Percentiles rank a stretch among this genome's conserved stretches.
Conservation (phyloP, 768 basidiomycete genomes). For the Lentinula edodes region DNA sequence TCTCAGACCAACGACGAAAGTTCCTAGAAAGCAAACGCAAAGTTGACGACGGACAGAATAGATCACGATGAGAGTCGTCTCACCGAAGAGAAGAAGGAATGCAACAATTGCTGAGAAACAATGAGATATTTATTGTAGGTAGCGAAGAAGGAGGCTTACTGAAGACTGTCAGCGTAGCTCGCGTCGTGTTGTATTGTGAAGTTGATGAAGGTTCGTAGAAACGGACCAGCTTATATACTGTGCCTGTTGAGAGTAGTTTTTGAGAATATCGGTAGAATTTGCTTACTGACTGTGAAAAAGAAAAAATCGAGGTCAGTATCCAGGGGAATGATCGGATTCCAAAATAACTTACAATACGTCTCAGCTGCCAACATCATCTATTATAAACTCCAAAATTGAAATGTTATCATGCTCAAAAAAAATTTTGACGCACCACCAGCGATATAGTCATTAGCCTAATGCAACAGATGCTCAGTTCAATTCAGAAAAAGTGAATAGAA, state of each 20-base stretch:
- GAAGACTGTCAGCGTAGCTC: slow-evolving; percentile 76
- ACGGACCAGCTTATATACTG: slow-evolving; percentile 82
- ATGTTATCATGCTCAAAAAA: background rate
- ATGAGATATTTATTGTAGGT: slow-evolving; percentile 1
- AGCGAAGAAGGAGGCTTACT: slow-evolving; percentile 39
- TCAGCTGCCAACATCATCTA: slow-evolving; percentile 72
- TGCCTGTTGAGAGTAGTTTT: background rate
- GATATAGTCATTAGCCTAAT: background rate
- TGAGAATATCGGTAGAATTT: background rate
- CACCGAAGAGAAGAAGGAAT: slow-evolving; percentile 60
- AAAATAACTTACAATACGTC: slow-evolving; percentile 69
- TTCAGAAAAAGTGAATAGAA: background rate
- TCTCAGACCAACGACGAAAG: slow-evolving; percentile 70
- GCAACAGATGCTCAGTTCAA: background rate
- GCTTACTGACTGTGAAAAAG: slow-evolving; percentile 33
- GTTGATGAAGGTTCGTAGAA: slow-evolving; percentile 64
- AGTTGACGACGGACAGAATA: background rate
- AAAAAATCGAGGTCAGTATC: slow-evolving; percentile 1
- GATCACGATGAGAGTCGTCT: background rate
- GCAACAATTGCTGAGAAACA: slow-evolving; percentile 59
- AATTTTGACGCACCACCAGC: background rate
- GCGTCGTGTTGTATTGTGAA: slow-evolving; percentile 59
- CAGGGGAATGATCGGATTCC: background rate
- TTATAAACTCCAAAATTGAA: slow-evolving; percentile 52
- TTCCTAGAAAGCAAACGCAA: slow-evolving; percentile 21